Evolutionary conservation across 257 asterid genomes (phyloP), one percentile per base, ranked within the genome.

Genomic region (Rhazya stricta): DNA sequence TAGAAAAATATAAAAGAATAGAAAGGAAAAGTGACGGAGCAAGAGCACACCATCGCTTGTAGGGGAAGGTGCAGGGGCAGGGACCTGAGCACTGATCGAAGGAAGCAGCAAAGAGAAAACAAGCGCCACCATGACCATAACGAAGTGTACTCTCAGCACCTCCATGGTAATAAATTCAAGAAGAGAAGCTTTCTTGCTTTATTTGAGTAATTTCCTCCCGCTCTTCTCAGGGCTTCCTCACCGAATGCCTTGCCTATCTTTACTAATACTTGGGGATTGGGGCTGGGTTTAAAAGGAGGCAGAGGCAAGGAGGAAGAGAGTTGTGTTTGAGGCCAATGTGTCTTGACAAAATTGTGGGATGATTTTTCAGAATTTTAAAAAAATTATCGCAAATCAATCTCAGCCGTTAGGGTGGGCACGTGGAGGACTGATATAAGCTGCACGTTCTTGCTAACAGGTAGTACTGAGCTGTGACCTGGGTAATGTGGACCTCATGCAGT

Each of bases 41-140:
- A 23, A 23, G 6, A 36, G 23, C 80, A 18, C 3, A 89, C 96
- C 97, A 58, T 88, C 92, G 80, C 81, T 88, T 25, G 94, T 29
- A 27, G 96, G 90, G 21, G 94, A 79, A 29, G 96, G 97, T 9
- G 96, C 88, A 34, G 92, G 91, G 30, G 32, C 83, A 67, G 86
- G 57, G 29, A 29, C 78, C 73, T 85, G 91, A 68, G 83, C 97
- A 78, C 77, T 85, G 68, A 80, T 79, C 4, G 88, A 84, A 80
- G 94, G 91, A 77, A 80, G 62, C 3, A 72, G 42, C 72, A 86
- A 78, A 51, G 82, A 80, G 74, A 88, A 72, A 69, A 85, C 71
- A 73, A 91, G 79, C 61, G 82, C 85, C 32, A 84, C 71, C 69
- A 88, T 75, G 62, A 79, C 42, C 70, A 82, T 79, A 66, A 81